A percentile compares a stretch with the other conserved stretches of the same genome.
Evolutionary conservation across 2,329 filamentous ascomycete genomes (phyloP).

Genomic region (Plectosphaerella sp.): DNA sequence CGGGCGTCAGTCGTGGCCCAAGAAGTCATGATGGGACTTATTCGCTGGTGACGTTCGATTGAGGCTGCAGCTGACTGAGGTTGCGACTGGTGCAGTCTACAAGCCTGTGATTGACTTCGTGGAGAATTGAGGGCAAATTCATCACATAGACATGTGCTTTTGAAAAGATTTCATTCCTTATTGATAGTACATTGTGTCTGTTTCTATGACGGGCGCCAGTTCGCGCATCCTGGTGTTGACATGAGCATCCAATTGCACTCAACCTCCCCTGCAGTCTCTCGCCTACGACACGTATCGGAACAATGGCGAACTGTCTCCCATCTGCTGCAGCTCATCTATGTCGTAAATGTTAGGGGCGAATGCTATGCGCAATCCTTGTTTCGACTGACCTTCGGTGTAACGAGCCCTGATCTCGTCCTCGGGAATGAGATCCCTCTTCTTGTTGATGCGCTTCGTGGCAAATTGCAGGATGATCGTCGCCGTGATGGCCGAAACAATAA

Average conservation of each 20-base stretch:
- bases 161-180: background rate
- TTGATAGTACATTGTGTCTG: background rate
- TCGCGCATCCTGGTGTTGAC: background rate
- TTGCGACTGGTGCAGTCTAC: background rate
- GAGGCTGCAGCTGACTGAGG: background rate
- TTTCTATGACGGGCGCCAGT: background rate
- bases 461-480: constrained; percentile 1
- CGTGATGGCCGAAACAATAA: constrained; percentile 7
- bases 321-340: constrained; percentile 12
- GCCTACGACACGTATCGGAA: constrained; percentile 3
- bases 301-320: constrained; percentile 20
- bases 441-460: constrained; percentile 18
- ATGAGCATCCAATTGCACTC: background rate
- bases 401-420: constrained; percentile 6
- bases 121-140: background rate
- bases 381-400: constrained; percentile 9
- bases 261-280: background rate
- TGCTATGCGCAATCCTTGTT: background rate
- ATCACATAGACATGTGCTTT: background rate
- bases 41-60: background rate
- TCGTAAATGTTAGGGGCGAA: background rate
- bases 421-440: constrained; percentile 15
- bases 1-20: no score
- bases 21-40: background rate
- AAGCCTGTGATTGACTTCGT: background rate